phyloP scores from a whole-genome alignment of 148 eudicot genomes.

The Gaultheria prostrata region DNA sequence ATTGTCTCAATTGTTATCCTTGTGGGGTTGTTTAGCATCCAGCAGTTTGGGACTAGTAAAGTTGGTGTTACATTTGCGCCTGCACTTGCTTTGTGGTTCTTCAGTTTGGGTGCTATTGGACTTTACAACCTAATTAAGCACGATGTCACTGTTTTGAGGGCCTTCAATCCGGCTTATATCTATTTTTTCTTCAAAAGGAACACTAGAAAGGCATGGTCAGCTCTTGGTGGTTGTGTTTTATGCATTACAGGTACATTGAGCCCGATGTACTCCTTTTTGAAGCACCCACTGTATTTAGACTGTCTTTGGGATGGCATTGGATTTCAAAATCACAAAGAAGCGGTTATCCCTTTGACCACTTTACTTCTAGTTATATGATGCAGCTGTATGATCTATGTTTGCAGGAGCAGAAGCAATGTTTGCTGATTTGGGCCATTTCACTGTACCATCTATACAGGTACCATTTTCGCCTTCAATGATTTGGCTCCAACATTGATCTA shows the following conservation, averaged over 20 bases:
- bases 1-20: conserved; percentile 73
- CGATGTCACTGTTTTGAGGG: conserved; percentile 65
- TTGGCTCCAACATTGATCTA: conserved; percentile 6
- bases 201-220: conserved; percentile 68
- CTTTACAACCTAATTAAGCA: conserved; percentile 63
- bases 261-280: background rate
- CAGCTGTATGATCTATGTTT: conserved; percentile 21
- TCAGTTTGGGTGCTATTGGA: conserved; percentile 78
- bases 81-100: conserved; percentile 90
- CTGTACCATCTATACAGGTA: conserved; percentile 91
- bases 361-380: background rate
- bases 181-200: conserved; percentile 81
- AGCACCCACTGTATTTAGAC: background rate
- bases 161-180: conserved; percentile 82
- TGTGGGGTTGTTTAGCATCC: conserved; percentile 85
- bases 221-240: conserved; percentile 97
- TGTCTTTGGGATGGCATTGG: background rate
- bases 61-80: conserved; percentile 94
- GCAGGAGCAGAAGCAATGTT: conserved; percentile 99
- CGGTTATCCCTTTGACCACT: background rate
- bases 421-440: conserved; percentile 97
- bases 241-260: conserved; percentile 83
- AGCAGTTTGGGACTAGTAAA: conserved; percentile 92
- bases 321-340: background rate
- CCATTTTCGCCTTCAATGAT: conserved; percentile 1